Conservation (phyloP, 2,329 filamentous ascomycete genomes). For the Botryotinia calthae region DNA sequence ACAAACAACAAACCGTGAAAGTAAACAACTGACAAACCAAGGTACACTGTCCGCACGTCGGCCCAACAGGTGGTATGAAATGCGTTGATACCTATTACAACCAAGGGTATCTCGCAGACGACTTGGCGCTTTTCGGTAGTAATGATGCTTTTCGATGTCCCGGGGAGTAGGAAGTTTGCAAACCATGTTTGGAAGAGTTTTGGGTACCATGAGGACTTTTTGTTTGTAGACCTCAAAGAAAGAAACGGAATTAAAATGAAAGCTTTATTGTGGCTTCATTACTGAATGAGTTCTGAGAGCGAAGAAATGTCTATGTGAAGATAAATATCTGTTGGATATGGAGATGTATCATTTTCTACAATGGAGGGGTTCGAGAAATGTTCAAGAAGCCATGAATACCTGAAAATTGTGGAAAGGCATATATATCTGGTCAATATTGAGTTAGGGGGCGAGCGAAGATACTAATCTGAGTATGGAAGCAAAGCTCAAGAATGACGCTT, state of each 20-base stretch:
- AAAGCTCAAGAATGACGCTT: background rate
- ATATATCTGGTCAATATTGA: background rate
- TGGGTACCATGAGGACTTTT: background rate
- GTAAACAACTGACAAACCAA: background rate
- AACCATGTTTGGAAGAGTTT: background rate
- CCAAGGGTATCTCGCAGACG: background rate
- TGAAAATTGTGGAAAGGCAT: background rate
- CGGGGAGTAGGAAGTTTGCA: background rate
- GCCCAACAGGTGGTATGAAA: background rate
- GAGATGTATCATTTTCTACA: background rate
- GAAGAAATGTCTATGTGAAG: no score
- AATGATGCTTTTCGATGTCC: slow-evolving; percentile 1
- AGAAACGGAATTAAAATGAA: no score
- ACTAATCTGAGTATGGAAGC: background rate
- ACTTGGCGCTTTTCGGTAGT: background rate
- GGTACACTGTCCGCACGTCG: background rate
- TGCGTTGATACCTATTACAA: slow-evolving; percentile 5
- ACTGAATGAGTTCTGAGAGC: no score
- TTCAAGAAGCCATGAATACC: background rate
- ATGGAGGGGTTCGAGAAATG: fast-evolving
- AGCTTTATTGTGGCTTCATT: no score
- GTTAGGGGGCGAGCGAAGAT: fast-evolving
- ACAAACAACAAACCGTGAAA: background rate
- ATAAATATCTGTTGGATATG: no score
- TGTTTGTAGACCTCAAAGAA: background rate